Conservation (phyloP, 2,329 filamentous ascomycete genomes). For the Xylariomycetidae sp. region DNA sequence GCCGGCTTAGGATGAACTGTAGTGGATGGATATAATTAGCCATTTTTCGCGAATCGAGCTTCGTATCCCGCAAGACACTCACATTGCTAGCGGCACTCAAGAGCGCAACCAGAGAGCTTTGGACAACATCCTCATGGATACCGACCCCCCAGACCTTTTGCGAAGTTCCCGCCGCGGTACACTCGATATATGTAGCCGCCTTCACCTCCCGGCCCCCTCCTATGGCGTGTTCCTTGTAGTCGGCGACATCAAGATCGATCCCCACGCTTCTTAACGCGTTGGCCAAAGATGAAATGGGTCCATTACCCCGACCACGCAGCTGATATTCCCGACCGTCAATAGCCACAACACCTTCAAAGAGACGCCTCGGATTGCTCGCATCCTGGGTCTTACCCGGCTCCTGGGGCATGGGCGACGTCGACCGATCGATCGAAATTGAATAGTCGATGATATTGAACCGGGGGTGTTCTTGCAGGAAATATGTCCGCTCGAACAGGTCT, state of each 20-base stretch:
- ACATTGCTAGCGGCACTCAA: constrained; percentile 83
- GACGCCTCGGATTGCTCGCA: constrained; percentile 71
- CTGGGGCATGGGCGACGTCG: constrained; percentile 65
- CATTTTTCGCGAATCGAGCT: not conserved
- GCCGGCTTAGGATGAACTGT: constrained; percentile 69
- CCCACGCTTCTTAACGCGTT: constrained; percentile 74
- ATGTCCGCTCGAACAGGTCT: constrained; percentile 80
- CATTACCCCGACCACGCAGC: constrained; percentile 78
- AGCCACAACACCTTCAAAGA: constrained; percentile 79
- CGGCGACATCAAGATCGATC: constrained; percentile 82
- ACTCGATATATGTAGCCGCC: constrained; percentile 94
- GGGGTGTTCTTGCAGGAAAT: constrained; percentile 78
- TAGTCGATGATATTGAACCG: constrained; percentile 88
- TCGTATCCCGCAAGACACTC: constrained; percentile 35
- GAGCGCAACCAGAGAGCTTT: constrained; percentile 81
- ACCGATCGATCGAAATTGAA: constrained; percentile 80
- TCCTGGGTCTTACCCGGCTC: constrained; percentile 67
- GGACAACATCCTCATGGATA: constrained; percentile 88
- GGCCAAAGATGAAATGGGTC: constrained; percentile 83
- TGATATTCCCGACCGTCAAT: constrained; percentile 77
- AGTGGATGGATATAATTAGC: constrained; percentile 10
- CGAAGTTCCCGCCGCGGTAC: constrained; percentile 61
- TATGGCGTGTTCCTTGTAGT: constrained; percentile 96
- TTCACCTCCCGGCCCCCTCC: constrained; percentile 77
- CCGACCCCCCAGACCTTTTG: constrained; percentile 86